Conservation (phyloP, 1,284 basidiomycete genomes). For the Pyrrhoderma lamaoense region DNA sequence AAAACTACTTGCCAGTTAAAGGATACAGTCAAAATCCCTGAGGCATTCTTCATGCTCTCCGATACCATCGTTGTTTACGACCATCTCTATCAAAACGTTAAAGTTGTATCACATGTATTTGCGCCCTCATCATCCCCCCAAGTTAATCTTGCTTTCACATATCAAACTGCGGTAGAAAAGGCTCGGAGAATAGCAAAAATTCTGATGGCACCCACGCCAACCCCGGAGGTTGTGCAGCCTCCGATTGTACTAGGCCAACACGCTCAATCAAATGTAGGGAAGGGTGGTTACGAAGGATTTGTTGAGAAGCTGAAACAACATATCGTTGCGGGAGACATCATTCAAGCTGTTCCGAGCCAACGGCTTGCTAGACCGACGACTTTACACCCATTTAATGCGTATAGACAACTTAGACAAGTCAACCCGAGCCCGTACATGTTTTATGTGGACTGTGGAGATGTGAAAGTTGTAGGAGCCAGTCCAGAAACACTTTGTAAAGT, state of each 20-base stretch:
- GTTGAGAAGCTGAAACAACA: conserved; percentile 92
- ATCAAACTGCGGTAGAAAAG: conserved; percentile 76
- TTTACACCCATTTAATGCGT: conserved; percentile 96
- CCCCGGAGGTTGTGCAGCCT: conserved; percentile 51
- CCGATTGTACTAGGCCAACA: conserved; percentile 67
- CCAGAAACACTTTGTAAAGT: conserved; percentile 98
- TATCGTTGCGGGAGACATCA: conserved; percentile 95
- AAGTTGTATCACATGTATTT: conserved; percentile 94
- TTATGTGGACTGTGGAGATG: conserved; percentile 89
- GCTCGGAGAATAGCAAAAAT: conserved; percentile 67
- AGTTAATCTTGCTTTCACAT: conserved; percentile 67
- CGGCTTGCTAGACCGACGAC: conserved; percentile 78
- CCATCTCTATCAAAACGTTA: conserved; percentile 92
- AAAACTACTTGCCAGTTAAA: conserved; percentile 71
- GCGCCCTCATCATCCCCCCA: conserved; percentile 61
- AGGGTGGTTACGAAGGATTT: conserved; percentile 87
- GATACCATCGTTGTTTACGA: conserved; percentile 95
- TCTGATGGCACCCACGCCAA: conserved; percentile 50
- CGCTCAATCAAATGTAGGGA: conserved; percentile 87
- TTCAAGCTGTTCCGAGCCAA: conserved; percentile 97
- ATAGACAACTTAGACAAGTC: conserved; percentile 85
- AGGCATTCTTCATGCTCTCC: conserved; percentile 95
- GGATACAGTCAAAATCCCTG: conserved; percentile 82
- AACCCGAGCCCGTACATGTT: conserved; percentile 99
- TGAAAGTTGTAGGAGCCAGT: conserved; percentile 93